Evolutionary conservation across 2,329 filamentous ascomycete species (phyloP), one percentile per base, ranked within the genome.

Genomic region (Sphaerulina vaccinii): DNA sequence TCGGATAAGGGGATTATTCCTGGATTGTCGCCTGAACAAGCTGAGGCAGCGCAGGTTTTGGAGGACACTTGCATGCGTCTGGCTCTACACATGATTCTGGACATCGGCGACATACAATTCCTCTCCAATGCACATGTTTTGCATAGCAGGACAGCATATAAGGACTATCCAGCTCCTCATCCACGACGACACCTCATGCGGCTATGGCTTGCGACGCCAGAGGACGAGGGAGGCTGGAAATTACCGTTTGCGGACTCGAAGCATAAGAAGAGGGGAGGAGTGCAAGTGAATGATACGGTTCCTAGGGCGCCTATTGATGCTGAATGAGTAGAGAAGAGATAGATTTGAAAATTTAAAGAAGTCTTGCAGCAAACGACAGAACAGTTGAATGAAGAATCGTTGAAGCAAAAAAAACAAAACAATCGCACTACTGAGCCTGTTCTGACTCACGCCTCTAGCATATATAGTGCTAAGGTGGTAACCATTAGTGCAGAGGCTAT

Each of bases 21-120:
- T 5, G 73, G 85, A 0, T 75, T 95, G 32, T 87, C 84, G 5
- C 70, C 76, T 0, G 85, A 79, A 51, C 90, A 95, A 71, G 61
- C 78, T 47, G 81, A 83, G 52, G 90, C 90, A 1, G 73, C 85
- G 5, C 65, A 79, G 37, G 76, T 92, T 5, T 78, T 92, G 7
- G 90, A 95, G 68, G 82, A 85, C 24, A 90, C 85, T 0, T 92
- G 88, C 72, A 75, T 86, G 65, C 75, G 82, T 5, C 75, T 90
- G 44, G 79, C 86, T 3, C 75, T 95, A 59, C 89, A 95, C 71
- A 95, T 95, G 88, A 74, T 93, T 37, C 78, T 95, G 7, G 88
- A 92, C 60, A 81, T 93, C 15, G 90, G 90, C 41, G 90, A 95
- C 65, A 91, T 95, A 57, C 90, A 95, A 71, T 92, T 95, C 71